These are phyloP conservation scores for Tylopilus orsonianus DNA, from an alignment of 1,284 basidiomycete species.

Conservation along the genomic window DNA sequence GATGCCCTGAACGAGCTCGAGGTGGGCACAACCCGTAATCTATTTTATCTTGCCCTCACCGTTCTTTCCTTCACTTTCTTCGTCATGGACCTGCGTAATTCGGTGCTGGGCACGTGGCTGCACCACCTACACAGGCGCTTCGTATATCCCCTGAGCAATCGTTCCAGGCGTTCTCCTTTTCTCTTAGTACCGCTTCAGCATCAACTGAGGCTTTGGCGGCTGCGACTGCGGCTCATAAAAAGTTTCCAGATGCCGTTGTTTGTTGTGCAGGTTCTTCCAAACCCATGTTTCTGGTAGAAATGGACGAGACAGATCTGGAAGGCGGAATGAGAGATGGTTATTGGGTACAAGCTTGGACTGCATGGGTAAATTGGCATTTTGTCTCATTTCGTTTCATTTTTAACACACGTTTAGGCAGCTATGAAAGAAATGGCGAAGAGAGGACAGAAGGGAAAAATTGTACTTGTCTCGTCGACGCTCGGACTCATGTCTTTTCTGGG, in stretches of 20 bases:
- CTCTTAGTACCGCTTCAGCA: slow-evolving; percentile 44
- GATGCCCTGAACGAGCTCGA: slow-evolving; percentile 54
- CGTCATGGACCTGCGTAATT: not conserved
- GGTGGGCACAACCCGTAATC: slow-evolving; percentile 34
- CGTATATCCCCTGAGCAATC: slow-evolving; percentile 47
- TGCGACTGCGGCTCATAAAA: slow-evolving; percentile 45
- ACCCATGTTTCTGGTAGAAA: slow-evolving; percentile 66
- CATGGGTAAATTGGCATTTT: slow-evolving; percentile 54
- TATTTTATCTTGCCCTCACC: not conserved
- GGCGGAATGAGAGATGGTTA: slow-evolving; percentile 59
- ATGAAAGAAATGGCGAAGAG: slow-evolving; percentile 69
- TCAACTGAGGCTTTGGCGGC: slow-evolving; percentile 51
- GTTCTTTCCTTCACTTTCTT: not conserved
- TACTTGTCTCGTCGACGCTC: slow-evolving; percentile 82
- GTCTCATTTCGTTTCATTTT: not conserved
- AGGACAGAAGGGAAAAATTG: slow-evolving; percentile 63
- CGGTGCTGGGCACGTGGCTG: not conserved
- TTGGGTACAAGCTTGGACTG: slow-evolving; percentile 77
- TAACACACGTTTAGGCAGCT: slow-evolving; percentile 52
- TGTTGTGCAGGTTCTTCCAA: slow-evolving; percentile 64
- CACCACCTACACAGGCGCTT: slow-evolving; percentile 23
- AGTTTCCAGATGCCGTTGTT: slow-evolving; percentile 64
- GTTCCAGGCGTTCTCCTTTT: slow-evolving; percentile 52
- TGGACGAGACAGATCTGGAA: slow-evolving; percentile 50
- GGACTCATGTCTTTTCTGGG: slow-evolving; percentile 84